Conservation (phyloP, 176 grass and related monocot genomes). For the Eleusine indica region DNA sequence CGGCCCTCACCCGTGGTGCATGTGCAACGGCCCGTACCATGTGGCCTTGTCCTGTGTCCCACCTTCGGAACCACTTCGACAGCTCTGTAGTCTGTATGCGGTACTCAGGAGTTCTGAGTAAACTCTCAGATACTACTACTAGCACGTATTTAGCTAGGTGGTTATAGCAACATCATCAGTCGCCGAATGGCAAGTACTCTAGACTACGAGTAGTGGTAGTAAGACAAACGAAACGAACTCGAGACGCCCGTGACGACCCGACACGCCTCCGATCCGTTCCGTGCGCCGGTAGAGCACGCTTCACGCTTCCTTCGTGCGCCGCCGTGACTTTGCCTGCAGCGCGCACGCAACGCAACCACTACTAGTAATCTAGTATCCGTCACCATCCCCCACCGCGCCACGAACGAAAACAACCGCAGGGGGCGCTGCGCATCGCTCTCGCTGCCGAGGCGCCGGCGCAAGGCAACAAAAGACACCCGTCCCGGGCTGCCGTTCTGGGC, state of each 20-base stretch:
- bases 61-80: neutral
- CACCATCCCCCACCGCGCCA: neutral
- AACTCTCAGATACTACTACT: too few species aligned
- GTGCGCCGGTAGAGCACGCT: neutral
- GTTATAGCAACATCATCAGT: too few species aligned
- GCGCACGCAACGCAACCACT: neutral
- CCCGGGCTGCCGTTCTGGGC: slow-evolving; percentile 12
- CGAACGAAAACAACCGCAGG: neutral
- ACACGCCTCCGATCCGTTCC: neutral
- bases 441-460: neutral
- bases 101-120: neutral
- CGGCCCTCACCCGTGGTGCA: neutral
- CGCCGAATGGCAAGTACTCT: too few species aligned
- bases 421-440: neutral
- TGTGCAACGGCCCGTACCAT: neutral
- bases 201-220: neutral
- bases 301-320: slow-evolving; percentile 30
- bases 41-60: neutral
- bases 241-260: neutral
- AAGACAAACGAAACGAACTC: neutral
- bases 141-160: too few species aligned
- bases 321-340: neutral
- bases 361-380: neutral
- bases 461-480: neutral
- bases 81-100: neutral